Evolutionary conservation across 164 flowering plant species (phyloP), one percentile per base, ranked within the genome.

Genomic region (Santalum album): DNA sequence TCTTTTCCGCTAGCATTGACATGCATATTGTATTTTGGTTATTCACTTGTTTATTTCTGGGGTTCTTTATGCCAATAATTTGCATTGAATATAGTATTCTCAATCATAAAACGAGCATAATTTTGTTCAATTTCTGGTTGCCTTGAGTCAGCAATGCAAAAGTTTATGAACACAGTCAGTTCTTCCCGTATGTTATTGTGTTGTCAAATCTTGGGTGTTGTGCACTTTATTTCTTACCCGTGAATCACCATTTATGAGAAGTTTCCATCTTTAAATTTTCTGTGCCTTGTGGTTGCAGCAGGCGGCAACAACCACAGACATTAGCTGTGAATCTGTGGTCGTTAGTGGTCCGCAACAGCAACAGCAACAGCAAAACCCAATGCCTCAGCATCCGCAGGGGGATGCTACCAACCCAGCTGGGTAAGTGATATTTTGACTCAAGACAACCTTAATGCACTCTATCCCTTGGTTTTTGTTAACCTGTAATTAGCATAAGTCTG

Each of bases 371-470:
- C 80, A 74, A 75, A 82, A 79, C 89, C 80, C 84, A 73, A 75
- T 77, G 35, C 71, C 77, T 53, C 90, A 65, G 85, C 90, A 81
- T 58, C 76, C 80, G 2, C 73, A 69, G 16, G 74, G 84, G 74
- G 94, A 86, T 80, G 89, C 86, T 26, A 83, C 69, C 64, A 87
- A 72, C 87, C 94, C 96, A 81, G 87, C 90, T 58, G 87, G 95
- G 95, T 86, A 65, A 56, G 54, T 59, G 2, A 21, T 26, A 17
- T 19, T 48, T 25, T 24, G 12, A 7, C n/a, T n/a, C n/a, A 12
- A n/a, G n/a, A n/a, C n/a, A n/a, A 56, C 54, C 57, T 2, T n/a
- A 36, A 17, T 19, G 39, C 22, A 18, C 5, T 2, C n/a, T 34
- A 19, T 6, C 1, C 16, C 12, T 51, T 19, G 18, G 18, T 34